Percentiles rank a stretch among this genome's conserved stretches.
phyloP scores from a whole-genome alignment of 345 rosid species.

The Garcia nutans region DNA sequence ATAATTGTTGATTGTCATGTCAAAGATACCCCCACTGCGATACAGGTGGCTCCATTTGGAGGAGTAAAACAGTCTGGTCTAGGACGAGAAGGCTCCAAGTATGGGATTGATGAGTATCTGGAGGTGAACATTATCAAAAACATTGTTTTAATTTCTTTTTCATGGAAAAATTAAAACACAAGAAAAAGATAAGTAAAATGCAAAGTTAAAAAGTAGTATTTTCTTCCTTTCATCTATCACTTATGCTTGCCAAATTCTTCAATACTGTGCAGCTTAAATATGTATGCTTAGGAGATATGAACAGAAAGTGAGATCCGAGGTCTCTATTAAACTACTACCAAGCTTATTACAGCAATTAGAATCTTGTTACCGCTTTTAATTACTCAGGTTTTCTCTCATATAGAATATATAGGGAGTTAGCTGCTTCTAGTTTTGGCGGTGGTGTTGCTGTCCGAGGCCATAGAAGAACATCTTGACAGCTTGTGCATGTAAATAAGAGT shows the following conservation, averaged over 20 bases:
- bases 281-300: conserved; percentile 88
- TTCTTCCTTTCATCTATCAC: background rate
- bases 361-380: background rate
- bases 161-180: background rate
- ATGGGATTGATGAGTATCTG: conserved; percentile 89
- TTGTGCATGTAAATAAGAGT: conserved; percentile 24
- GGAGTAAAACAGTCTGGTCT: conserved; percentile 95
- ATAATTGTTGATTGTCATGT: conserved; percentile 12
- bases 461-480: background rate
- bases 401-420: background rate
- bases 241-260: conserved; percentile 2
- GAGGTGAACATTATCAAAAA: conserved; percentile 47
- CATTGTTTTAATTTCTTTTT: background rate
- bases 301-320: conserved; percentile 45
- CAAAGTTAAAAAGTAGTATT: background rate
- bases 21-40: conserved; percentile 2
- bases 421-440: background rate
- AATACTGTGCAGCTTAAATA: conserved; percentile 58
- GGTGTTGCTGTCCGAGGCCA: conserved; percentile 5
- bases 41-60: conserved; percentile 96
- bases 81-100: conserved; percentile 98
- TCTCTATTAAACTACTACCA: background rate
- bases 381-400: background rate
- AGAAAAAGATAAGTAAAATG: background rate
- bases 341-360: conserved; percentile 5